Evolutionary conservation across 116 monocot genomes (phyloP).

Genomic region (Thalassia testudinum): DNA sequence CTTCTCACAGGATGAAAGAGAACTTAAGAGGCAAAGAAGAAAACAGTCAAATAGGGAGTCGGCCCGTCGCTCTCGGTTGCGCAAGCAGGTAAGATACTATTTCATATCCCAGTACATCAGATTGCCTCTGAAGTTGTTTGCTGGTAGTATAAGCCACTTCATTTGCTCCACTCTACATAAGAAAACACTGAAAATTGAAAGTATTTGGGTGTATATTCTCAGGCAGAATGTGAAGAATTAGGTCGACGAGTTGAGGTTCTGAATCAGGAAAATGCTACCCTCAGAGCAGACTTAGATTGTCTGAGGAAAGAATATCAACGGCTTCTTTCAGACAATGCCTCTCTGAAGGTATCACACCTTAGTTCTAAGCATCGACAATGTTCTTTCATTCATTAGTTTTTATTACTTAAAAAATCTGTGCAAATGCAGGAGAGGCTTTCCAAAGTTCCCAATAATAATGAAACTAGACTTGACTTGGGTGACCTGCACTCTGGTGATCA

Average conservation of each 20-base stretch:
- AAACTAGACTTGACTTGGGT: slow-evolving; percentile 20
- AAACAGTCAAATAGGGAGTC: slow-evolving; percentile 99
- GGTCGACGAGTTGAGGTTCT: slow-evolving; percentile 66
- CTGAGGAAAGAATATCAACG: slow-evolving; percentile 68
- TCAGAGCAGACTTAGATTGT: slow-evolving; percentile 49
- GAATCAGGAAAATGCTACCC: slow-evolving; percentile 74
- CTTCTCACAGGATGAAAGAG: slow-evolving; percentile 71
- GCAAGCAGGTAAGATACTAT: slow-evolving; percentile 71
- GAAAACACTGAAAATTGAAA: no score
- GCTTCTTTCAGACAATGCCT: slow-evolving; percentile 55
- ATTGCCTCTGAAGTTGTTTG: not conserved
- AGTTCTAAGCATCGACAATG: no score
- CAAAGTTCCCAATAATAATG: slow-evolving; percentile 16
- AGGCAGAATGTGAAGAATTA: slow-evolving; percentile 97
- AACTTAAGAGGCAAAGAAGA: slow-evolving; percentile 84
- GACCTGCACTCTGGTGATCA: slow-evolving; percentile 15
- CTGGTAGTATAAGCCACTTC: not conserved
- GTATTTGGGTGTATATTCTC: slow-evolving; percentile 1
- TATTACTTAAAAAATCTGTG: not conserved
- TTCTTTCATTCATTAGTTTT: no score
- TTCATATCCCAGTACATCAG: not conserved
- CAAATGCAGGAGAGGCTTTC: slow-evolving; percentile 50
- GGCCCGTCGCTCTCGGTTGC: slow-evolving; percentile 84
- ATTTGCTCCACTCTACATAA: no score
- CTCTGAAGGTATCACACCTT: slow-evolving; percentile 51